A percentile compares a stretch with the other conserved stretches of the same genome.
Conservation (phyloP, 352 stramenopile species). For the Phytophthora hibernalis region DNA sequence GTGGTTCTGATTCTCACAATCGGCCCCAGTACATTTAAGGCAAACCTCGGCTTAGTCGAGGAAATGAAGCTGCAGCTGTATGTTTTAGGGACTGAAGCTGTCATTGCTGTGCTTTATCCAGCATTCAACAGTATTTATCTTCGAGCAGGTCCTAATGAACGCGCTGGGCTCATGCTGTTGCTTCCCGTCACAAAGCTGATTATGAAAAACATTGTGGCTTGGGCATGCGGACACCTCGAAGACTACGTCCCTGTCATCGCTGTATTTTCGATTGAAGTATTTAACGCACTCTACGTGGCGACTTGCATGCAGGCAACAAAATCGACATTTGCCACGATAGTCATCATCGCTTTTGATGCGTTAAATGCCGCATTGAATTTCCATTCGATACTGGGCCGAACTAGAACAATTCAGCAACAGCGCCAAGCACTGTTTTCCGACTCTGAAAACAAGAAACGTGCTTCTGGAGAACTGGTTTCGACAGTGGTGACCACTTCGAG, state of each 20-base stretch:
- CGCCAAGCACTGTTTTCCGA: background rate
- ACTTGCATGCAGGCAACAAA: constrained; percentile 39
- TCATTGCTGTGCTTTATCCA: constrained; percentile 29
- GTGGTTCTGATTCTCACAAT: constrained; percentile 16
- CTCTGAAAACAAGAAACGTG: background rate
- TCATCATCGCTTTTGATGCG: constrained; percentile 32
- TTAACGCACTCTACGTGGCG: constrained; percentile 38
- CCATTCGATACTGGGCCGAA: constrained; percentile 6
- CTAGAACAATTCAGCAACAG: constrained; percentile 5
- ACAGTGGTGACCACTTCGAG: constrained; percentile 7
- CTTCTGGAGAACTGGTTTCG: background rate
- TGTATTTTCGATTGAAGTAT: constrained; percentile 48
- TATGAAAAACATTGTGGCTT: constrained; percentile 37
- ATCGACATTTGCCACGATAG: constrained; percentile 21
- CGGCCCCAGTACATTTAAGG: constrained; percentile 12
- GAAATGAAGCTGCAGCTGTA: constrained; percentile 26
- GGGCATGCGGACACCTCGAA: constrained; percentile 21
- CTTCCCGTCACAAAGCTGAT: constrained; percentile 28
- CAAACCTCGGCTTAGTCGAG: constrained; percentile 1
- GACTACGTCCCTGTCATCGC: constrained; percentile 36
- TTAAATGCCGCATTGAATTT: constrained; percentile 19
- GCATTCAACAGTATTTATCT: constrained; percentile 24
- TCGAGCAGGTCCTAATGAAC: constrained; percentile 2
- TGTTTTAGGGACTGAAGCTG: constrained; percentile 15
- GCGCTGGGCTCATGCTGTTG: constrained; percentile 18